A percentile compares a stretch with the other conserved stretches of the same genome.
These are phyloP conservation scores for Akanthomyces lecanii DNA, from an alignment of 2,329 filamentous ascomycete species.

Conservation along the genomic window DNA sequence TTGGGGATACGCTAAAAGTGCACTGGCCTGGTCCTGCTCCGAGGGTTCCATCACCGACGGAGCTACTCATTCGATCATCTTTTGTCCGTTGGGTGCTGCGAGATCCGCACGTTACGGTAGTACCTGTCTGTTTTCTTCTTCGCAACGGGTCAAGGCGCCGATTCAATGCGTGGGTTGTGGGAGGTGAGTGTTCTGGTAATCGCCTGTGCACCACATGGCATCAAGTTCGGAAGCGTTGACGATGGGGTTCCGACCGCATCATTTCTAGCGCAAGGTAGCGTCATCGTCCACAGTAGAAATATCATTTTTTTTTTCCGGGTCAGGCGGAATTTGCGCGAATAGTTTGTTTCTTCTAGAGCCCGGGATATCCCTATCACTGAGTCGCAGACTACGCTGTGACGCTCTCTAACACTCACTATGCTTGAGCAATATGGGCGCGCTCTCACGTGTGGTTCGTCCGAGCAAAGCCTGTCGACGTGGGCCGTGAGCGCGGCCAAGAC, in stretches of 20 bases:
- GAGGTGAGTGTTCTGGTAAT: not conserved
- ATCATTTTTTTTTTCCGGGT: not conserved
- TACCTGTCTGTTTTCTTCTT: not conserved
- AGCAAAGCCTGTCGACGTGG: not conserved
- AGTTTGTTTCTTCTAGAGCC: not conserved
- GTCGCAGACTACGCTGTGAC: slow-evolving; percentile 4
- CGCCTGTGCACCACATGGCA: not conserved
- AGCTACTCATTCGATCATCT: not conserved
- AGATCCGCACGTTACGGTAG: slow-evolving; percentile 8
- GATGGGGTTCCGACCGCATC: not conserved
- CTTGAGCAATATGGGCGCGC: not conserved
- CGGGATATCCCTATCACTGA: slow-evolving; percentile 4
- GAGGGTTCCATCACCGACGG: not conserved
- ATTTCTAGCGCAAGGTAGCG: not conserved
- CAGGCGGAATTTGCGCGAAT: not conserved
- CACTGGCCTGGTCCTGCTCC: not conserved
- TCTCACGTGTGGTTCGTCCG: slow-evolving; percentile 1
- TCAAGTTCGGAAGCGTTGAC: not conserved
- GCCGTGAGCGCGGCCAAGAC: not conserved
- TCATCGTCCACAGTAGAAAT: not conserved
- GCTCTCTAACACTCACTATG: not conserved
- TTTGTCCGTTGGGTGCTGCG: not conserved
- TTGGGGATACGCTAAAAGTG: not conserved
- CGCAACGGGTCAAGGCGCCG: not conserved
- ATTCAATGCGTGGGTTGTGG: not conserved